Conservation (phyloP, 2,329 filamentous ascomycete species). For the Fusarium brachygibbosum region DNA sequence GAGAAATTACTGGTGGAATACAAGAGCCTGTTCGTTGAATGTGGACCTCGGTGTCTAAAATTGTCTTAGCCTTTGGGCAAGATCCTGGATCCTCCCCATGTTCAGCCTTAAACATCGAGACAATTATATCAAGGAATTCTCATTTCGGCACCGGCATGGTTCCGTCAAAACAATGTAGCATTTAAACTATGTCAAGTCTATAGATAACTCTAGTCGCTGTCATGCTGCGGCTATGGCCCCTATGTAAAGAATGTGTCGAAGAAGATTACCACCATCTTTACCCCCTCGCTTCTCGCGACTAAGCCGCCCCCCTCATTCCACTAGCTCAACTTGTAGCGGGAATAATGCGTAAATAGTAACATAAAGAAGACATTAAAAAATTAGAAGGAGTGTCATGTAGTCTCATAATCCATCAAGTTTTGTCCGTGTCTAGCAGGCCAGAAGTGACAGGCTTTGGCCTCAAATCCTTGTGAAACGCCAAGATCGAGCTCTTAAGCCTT, state of each 20-base stretch:
- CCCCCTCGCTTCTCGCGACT: background rate
- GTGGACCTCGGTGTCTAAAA: no score
- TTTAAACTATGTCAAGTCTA: constrained; percentile 19
- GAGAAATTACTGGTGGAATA: no score
- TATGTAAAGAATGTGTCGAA: constrained; percentile 40
- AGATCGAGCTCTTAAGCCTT: constrained; percentile 10
- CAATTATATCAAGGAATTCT: background rate
- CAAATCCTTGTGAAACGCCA: background rate
- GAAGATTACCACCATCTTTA: constrained; percentile 24
- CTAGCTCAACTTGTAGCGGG: background rate
- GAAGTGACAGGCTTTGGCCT: background rate
- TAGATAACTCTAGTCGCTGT: constrained; percentile 22
- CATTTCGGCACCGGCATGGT: fast-evolving
- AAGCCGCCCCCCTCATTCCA: background rate
- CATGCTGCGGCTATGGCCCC: constrained; percentile 30
- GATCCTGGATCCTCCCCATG: background rate
- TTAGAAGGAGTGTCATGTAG: constrained; percentile 22
- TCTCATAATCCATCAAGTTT: constrained; percentile 8
- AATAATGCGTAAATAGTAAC: background rate
- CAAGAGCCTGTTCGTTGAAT: background rate
- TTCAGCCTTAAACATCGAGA: background rate
- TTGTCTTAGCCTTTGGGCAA: background rate
- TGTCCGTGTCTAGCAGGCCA: background rate
- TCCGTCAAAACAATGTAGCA: constrained; percentile 1
- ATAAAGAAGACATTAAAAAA: constrained; percentile 19